Conservation (phyloP, 805 yeast species). For the Saccharomycopsis fermentans region DNA sequence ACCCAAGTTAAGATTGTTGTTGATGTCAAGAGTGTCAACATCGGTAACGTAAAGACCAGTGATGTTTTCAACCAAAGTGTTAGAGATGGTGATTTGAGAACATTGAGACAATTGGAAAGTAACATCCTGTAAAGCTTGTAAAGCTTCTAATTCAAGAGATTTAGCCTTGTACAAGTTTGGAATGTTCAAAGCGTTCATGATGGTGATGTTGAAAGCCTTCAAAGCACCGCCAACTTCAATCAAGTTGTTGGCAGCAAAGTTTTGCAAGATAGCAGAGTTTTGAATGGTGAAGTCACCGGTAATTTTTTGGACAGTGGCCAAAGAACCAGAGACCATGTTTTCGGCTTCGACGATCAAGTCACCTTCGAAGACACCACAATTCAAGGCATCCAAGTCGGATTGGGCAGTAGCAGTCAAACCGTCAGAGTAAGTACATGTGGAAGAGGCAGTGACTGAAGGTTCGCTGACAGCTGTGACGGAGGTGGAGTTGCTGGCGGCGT, state of each 20-base stretch:
- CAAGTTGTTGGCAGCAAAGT: slow-evolving; percentile 72
- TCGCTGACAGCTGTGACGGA: slow-evolving; percentile 47
- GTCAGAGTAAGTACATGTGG: slow-evolving; percentile 54
- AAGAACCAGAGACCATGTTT: slow-evolving; percentile 34
- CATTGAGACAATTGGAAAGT: slow-evolving; percentile 70
- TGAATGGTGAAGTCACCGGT: slow-evolving; percentile 63
- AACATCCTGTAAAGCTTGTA: slow-evolving; percentile 70
- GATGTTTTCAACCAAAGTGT: slow-evolving; percentile 59
- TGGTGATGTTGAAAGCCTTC: slow-evolving; percentile 50
- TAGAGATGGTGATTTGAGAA: slow-evolving; percentile 57
- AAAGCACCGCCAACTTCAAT: slow-evolving; percentile 66
- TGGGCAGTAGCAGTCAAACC: slow-evolving; percentile 69
- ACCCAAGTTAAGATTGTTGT: slow-evolving; percentile 80
- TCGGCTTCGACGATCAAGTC: slow-evolving; percentile 57
- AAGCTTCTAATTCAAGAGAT: slow-evolving; percentile 65
- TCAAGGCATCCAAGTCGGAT: slow-evolving; percentile 61
- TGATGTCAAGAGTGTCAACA: slow-evolving; percentile 56
- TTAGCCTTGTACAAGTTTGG: slow-evolving; percentile 79
- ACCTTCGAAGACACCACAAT: slow-evolving; percentile 78
- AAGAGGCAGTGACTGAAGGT: slow-evolving; percentile 37
- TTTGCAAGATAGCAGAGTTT: slow-evolving; percentile 52
- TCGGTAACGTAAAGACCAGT: slow-evolving; percentile 42
- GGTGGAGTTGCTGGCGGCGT: slow-evolving; percentile 26
- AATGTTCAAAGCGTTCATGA: slow-evolving; percentile 56
- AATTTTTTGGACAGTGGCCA: slow-evolving; percentile 67